Conservation (phyloP, 31 red algal species). For the Odonthalia washingtoniensis region DNA sequence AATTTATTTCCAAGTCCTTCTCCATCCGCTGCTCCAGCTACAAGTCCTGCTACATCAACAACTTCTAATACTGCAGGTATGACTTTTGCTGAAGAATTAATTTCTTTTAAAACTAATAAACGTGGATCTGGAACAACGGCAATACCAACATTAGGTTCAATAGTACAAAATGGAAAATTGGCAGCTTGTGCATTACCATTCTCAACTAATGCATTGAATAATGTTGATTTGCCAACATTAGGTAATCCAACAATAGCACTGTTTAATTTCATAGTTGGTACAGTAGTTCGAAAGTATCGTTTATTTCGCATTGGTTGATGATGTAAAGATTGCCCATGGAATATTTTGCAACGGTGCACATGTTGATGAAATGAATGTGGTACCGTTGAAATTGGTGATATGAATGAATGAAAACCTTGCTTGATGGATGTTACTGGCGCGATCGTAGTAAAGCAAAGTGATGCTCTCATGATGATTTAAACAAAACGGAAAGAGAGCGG, state of each 20-base stretch:
- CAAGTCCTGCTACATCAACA: conserved; percentile 98
- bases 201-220: conserved; percentile 93
- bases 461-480: too few species aligned
- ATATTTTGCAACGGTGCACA: too few species aligned
- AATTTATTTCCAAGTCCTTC: conserved; percentile 99
- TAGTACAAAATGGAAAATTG: conserved; percentile 98
- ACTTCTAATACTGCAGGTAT: conserved; percentile 90
- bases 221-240: conserved; percentile 95
- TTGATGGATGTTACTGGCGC: too few species aligned
- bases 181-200: conserved; percentile 79
- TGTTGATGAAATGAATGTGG: too few species aligned
- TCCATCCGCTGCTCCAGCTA: conserved; percentile 91
- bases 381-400: too few species aligned
- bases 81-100: conserved; percentile 71
- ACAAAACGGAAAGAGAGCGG: too few species aligned
- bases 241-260: conserved; percentile 92
- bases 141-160: conserved; percentile 97
- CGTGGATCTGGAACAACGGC: conserved; percentile 91
- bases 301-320: too few species aligned
- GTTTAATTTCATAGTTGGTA: conserved; percentile 80
- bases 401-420: too few species aligned
- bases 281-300: background rate
- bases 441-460: too few species aligned
- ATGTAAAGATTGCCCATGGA: too few species aligned
- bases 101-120: conserved; percentile 62